Conservation (phyloP, 768 basidiomycete species). For the Boletus eberwhitei region DNA sequence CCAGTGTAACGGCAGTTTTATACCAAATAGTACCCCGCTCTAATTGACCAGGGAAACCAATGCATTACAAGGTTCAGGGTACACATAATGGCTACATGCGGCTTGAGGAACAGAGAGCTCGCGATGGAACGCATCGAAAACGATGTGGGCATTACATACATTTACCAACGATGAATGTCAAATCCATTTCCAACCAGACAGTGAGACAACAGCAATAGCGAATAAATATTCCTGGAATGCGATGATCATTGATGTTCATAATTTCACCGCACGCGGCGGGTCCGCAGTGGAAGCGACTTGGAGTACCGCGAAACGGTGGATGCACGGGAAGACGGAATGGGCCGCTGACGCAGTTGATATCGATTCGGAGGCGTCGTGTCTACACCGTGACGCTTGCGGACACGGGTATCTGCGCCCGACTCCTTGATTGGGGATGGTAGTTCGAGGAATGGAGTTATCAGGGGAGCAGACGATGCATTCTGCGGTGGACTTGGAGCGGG, state of each 20-base stretch:
- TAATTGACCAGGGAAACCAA: neutral
- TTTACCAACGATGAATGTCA: conserved; percentile 1
- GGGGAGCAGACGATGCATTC: conserved; percentile 5
- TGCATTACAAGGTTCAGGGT: conserved; percentile 6
- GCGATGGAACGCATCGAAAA: neutral
- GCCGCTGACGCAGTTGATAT: conserved; percentile 31
- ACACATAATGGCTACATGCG: conserved; percentile 12
- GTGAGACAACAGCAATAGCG: conserved; percentile 35
- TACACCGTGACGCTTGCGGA: conserved; percentile 8
- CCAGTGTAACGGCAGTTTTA: no score
- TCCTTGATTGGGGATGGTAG: conserved; percentile 9
- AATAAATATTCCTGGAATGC: conserved; percentile 28
- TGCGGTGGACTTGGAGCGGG: conserved; percentile 4
- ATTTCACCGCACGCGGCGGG: conserved; percentile 14
- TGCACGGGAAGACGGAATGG: conserved; percentile 13
- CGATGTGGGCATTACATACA: conserved; percentile 1
- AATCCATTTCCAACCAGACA: conserved; percentile 9
- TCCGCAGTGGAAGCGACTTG: conserved; percentile 14
- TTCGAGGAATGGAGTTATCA: conserved; percentile 7
- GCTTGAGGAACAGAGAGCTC: neutral
- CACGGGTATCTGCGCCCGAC: neutral
- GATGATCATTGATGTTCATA: neutral
- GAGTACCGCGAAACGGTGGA: conserved; percentile 17
- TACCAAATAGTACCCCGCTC: neutral
- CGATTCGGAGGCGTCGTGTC: conserved; percentile 14